Percentiles rank a stretch among this genome's conserved stretches.
These are phyloP conservation scores for Perkinsus olseni DNA, from an alignment of 169 alveolate genomes.

Conservation along the genomic window DNA sequence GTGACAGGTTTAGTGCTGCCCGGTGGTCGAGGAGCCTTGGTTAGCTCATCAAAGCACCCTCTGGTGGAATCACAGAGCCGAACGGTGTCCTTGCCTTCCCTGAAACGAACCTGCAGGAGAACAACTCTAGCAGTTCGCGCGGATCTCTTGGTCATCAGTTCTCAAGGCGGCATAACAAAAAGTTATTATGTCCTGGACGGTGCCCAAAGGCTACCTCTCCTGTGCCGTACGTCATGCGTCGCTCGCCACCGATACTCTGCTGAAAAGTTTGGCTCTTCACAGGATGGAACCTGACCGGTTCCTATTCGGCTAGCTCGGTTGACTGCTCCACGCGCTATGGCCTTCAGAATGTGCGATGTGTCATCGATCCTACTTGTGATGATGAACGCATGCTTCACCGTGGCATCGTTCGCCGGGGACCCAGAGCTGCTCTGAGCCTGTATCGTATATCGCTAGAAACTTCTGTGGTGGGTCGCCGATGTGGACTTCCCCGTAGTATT, in stretches of 20 bases:
- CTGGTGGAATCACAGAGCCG: neutral
- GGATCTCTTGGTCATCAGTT: no score
- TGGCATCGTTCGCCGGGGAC: neutral
- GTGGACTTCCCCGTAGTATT: neutral
- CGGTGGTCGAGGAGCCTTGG: neutral
- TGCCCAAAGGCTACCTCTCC: neutral
- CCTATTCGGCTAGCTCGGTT: no score
- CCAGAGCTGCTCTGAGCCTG: neutral
- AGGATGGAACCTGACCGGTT: neutral
- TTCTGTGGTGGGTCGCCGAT: neutral
- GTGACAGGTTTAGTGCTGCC: neutral
- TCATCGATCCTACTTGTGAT: neutral
- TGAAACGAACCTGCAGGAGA: neutral
- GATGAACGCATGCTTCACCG: neutral
- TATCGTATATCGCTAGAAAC: neutral
- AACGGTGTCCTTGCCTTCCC: neutral
- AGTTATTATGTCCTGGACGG: no score
- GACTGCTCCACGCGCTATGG: no score
- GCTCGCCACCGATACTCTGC: neutral
- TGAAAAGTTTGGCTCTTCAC: neutral
- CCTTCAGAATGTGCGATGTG: no score
- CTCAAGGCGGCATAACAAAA: no score
- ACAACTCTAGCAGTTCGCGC: no score
- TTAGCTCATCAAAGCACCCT: neutral
- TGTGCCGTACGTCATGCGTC: neutral